Evolutionary conservation across 2,329 filamentous ascomycete species (phyloP).

Genomic region (Cladosporium sp.): DNA sequence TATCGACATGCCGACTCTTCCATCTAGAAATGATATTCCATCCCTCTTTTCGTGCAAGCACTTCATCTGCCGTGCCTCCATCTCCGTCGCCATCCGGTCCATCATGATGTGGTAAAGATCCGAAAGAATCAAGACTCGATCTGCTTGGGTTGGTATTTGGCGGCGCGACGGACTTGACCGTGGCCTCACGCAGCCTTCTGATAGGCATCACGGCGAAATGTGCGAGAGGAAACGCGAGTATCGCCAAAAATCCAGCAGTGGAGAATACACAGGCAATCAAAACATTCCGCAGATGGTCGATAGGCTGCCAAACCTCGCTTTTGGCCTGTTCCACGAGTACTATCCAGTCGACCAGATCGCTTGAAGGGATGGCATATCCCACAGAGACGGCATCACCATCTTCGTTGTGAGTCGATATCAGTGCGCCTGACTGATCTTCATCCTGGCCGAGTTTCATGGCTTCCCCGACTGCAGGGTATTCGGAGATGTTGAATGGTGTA

Average conservation of each 20-base stretch:
- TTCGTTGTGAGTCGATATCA: slow-evolving; percentile 70
- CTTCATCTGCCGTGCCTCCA: slow-evolving; percentile 45
- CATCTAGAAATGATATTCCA: slow-evolving; percentile 34
- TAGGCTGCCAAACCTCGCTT: slow-evolving; percentile 70
- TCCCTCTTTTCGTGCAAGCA: slow-evolving; percentile 45
- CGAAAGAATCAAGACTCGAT: slow-evolving; percentile 34
- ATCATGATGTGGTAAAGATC: slow-evolving; percentile 17
- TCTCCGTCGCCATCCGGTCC: slow-evolving; percentile 18
- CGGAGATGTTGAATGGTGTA: slow-evolving; percentile 52
- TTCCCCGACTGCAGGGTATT: slow-evolving; percentile 60
- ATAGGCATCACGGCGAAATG: slow-evolving; percentile 81
- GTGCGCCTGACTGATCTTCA: slow-evolving; percentile 52
- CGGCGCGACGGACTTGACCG: slow-evolving; percentile 66
- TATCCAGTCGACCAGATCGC: slow-evolving; percentile 72
- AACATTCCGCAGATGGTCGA: slow-evolving; percentile 70
- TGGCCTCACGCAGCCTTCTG: slow-evolving; percentile 68
- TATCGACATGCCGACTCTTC: slow-evolving; percentile 22
- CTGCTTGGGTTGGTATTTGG: slow-evolving; percentile 49
- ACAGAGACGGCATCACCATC: slow-evolving; percentile 65
- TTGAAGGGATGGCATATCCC: slow-evolving; percentile 71
- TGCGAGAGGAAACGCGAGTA: slow-evolving; percentile 73
- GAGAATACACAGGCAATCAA: slow-evolving; percentile 82
- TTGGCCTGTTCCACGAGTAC: slow-evolving; percentile 74
- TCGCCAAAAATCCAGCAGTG: slow-evolving; percentile 64
- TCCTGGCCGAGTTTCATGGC: slow-evolving; percentile 43